Evolutionary conservation across 495 filamentous ascomycete species (phyloP).

Genomic region (Jackrogersella multiformis): DNA sequence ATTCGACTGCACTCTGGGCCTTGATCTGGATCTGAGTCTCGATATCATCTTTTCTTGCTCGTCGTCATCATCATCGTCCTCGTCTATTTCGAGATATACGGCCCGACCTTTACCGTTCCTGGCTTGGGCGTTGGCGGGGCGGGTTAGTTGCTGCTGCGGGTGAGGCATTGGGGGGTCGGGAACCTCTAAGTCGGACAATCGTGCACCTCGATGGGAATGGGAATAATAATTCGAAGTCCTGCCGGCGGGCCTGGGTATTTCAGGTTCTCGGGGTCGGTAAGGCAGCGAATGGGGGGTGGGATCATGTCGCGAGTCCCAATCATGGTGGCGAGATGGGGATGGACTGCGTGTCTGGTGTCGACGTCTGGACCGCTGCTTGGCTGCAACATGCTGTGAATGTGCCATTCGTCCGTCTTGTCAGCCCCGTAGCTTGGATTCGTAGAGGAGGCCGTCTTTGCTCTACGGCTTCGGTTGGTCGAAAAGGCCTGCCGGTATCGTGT

Average conservation of each 20-base stretch:
- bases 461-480: conserved; percentile 42
- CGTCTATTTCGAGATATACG: conserved; percentile 42
- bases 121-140: conserved; percentile 28
- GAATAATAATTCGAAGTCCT: conserved; percentile 39
- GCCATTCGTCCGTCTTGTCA: conserved; percentile 57
- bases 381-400: conserved; percentile 44
- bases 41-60: conserved; percentile 41
- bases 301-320: conserved; percentile 53
- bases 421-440: conserved; percentile 48
- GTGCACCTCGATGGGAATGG: conserved; percentile 31
- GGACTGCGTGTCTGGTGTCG: conserved; percentile 49
- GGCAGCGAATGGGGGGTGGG: conserved; percentile 53
- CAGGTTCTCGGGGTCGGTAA: conserved; percentile 47
- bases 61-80: conserved; percentile 37
- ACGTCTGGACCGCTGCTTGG: conserved; percentile 48
- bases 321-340: conserved; percentile 47
- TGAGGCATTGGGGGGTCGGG: conserved; percentile 45
- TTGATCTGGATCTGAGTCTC: conserved; percentile 38
- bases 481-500: conserved; percentile 45
- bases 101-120: conserved; percentile 42
- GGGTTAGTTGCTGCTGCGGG: conserved; percentile 37
- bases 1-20: conserved; percentile 21
- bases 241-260: conserved; percentile 45
- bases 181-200: conserved; percentile 30
- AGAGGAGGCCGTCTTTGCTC: conserved; percentile 41